Evolutionary conservation across 768 basidiomycete species (phyloP).

Genomic region (Mycena vulgaris): DNA sequence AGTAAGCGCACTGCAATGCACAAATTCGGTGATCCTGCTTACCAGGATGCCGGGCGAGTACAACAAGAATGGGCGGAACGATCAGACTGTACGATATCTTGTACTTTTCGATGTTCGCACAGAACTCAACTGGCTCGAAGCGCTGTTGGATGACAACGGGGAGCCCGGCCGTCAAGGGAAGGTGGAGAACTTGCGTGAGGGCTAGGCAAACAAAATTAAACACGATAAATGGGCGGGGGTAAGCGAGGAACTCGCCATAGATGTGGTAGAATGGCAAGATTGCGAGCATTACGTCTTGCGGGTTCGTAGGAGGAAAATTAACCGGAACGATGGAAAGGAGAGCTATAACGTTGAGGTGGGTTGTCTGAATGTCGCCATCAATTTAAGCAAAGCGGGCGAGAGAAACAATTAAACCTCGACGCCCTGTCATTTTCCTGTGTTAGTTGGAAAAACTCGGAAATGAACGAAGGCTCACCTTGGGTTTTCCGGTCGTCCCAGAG

Average conservation of each 20-base stretch:
- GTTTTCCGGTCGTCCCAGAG: conserved; percentile 68
- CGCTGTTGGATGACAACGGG: conserved; percentile 64
- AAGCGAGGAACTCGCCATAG: conserved; percentile 36
- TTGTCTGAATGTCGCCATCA: conserved; percentile 49
- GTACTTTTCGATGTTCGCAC: conserved; percentile 68
- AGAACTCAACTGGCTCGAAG: conserved; percentile 70
- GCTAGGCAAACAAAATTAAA: not conserved
- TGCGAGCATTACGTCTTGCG: conserved; percentile 62
- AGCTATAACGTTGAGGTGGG: conserved; percentile 66
- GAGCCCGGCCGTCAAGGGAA: conserved; percentile 57
- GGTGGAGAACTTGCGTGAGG: conserved; percentile 54
- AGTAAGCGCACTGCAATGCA: not conserved
- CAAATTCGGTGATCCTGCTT: conserved; percentile 37
- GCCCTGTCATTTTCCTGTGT: conserved; percentile 7
- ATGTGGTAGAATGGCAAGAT: conserved; percentile 60
- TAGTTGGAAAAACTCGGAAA: not conserved
- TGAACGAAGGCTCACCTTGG: not conserved
- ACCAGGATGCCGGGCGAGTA: conserved; percentile 68
- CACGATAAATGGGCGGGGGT: not conserved
- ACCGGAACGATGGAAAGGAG: conserved; percentile 58
- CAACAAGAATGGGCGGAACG: conserved; percentile 78
- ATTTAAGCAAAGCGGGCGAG: not conserved
- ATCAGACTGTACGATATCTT: conserved; percentile 61
- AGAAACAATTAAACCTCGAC: conserved; percentile 22
- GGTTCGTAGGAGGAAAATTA: conserved; percentile 49